These are phyloP conservation scores for Suillus spraguei DNA, from an alignment of 768 basidiomycete genomes.

Conservation along the genomic window DNA sequence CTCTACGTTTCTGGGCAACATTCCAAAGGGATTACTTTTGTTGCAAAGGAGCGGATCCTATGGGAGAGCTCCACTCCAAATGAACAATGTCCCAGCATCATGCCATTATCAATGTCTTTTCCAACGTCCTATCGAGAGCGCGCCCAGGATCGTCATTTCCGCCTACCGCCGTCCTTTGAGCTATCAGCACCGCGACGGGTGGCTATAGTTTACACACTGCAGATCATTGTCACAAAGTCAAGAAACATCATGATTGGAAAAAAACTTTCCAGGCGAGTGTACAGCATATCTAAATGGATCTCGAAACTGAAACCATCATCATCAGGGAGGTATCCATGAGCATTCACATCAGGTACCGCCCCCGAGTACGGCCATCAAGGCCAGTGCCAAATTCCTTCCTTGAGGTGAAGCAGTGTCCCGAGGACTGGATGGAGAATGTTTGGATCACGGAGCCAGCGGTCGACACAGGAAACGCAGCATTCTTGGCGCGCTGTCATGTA, in stretches of 20 bases:
- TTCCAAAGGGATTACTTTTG: slow-evolving; percentile 18
- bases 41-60: slow-evolving; percentile 27
- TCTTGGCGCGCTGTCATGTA: slow-evolving; percentile 33
- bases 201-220: slow-evolving; percentile 29
- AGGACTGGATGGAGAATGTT: slow-evolving; percentile 37
- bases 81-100: slow-evolving; percentile 28
- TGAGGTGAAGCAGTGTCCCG: slow-evolving; percentile 29
- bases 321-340: slow-evolving; percentile 26
- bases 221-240: slow-evolving; percentile 25
- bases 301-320: slow-evolving; percentile 10
- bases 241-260: slow-evolving; percentile 9
- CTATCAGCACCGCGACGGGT: slow-evolving; percentile 26
- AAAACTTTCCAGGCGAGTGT: slow-evolving; percentile 9
- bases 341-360: slow-evolving; percentile 29
- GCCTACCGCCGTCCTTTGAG: slow-evolving; percentile 34
- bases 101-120: slow-evolving; percentile 33
- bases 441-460: slow-evolving; percentile 27
- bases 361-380: slow-evolving; percentile 34
- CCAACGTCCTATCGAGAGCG: slow-evolving; percentile 30
- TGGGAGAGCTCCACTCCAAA: slow-evolving; percentile 23
- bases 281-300: not conserved
- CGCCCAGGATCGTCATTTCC: slow-evolving; percentile 20
- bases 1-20: slow-evolving; percentile 21
- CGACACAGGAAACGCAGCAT: slow-evolving; percentile 13
- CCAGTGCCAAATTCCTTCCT: slow-evolving; percentile 28